These are phyloP conservation scores for Xylaria nigripes DNA, from an alignment of 495 filamentous ascomycete genomes.

Conservation along the genomic window DNA sequence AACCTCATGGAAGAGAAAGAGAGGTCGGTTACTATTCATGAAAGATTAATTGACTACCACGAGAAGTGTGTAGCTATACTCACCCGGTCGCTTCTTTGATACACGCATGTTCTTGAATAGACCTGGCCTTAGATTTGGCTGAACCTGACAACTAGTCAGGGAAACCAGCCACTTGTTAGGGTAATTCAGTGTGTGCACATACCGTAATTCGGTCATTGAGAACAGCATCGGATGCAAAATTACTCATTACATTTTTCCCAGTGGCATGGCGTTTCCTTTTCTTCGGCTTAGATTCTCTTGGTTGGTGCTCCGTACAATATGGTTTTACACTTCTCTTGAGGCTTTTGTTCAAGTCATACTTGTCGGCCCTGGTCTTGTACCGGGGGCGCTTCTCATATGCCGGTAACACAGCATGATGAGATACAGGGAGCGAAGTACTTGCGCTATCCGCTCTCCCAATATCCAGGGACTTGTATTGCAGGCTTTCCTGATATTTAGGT, in stretches of 20 bases:
- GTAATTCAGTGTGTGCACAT: slow-evolving; percentile 15
- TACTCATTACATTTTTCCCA: slow-evolving; percentile 48
- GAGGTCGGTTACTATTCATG: slow-evolving; percentile 49
- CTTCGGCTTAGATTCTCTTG: slow-evolving; percentile 27
- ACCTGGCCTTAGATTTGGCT: slow-evolving; percentile 45
- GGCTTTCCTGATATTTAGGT: neutral
- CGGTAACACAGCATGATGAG: slow-evolving; percentile 1
- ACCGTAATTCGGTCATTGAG: slow-evolving; percentile 56
- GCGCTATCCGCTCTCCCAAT: slow-evolving; percentile 7
- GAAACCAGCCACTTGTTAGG: neutral
- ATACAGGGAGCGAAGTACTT: slow-evolving; percentile 12
- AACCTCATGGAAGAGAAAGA: slow-evolving; percentile 63
- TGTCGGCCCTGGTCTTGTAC: slow-evolving; percentile 54
- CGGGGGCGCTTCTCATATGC: slow-evolving; percentile 52
- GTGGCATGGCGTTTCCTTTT: slow-evolving; percentile 24
- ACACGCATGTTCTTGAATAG: slow-evolving; percentile 65
- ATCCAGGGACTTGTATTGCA: neutral
- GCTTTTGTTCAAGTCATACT: slow-evolving; percentile 41
- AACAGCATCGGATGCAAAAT: slow-evolving; percentile 59
- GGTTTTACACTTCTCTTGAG: slow-evolving; percentile 30
- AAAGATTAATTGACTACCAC: slow-evolving; percentile 3
- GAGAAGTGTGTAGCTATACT: slow-evolving; percentile 9
- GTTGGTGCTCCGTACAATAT: slow-evolving; percentile 19
- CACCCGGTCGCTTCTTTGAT: slow-evolving; percentile 47
- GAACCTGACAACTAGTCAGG: slow-evolving; percentile 42